Evolutionary conservation across 2,329 filamentous ascomycete genomes (phyloP), one percentile per base, ranked within the genome.

Genomic region (Arthrobotrys pseudoclavata): DNA sequence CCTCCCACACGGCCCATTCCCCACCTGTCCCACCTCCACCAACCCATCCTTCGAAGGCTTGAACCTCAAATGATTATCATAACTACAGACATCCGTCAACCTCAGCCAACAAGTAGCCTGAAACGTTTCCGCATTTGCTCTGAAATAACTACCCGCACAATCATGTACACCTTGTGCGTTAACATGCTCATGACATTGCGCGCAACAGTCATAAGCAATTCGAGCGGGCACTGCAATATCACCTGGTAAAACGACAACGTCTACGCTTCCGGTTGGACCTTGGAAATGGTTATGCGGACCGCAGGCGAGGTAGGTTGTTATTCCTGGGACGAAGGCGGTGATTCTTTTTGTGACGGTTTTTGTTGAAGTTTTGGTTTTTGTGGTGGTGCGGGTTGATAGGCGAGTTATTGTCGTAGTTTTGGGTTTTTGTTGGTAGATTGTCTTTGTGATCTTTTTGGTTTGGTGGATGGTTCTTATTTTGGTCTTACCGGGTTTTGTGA

Each of bases 61-160:
- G 24, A 76, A 57, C 9, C 5, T 7, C 29, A 47, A 18, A 55
- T 18, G 29, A n/a, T 55, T 40, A 52, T 52, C 47, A 37, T 69
- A 76, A 6, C 64, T 69, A 37, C 71, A 76, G 15, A 76, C 60
- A 60, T 68, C 42, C 22, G 47, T 76, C 24, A 77, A 42, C 37
- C 37, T 70, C 52, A 77, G 37, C 50, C 50, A 62, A 20, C 74
- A 77, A 31, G 4, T 67, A 20, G 29, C 6, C n/a, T 22, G 47
- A 4, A 9, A 13, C 5, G 0, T 10, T 34, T 4, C 9, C 4
- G n/a, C 3, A 10, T 37, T 6, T 1, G n/a, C 4, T 4, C 13
- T 12, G 5, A 60, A 50, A 18, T 48, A 76, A 34, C 71, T 76
- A 1, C 71, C 71, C 1, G 60, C 57, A n/a, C 71, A 76, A 22